phyloP scores from a whole-genome alignment of 768 basidiomycete species.

The Phylloporus sp. region DNA sequence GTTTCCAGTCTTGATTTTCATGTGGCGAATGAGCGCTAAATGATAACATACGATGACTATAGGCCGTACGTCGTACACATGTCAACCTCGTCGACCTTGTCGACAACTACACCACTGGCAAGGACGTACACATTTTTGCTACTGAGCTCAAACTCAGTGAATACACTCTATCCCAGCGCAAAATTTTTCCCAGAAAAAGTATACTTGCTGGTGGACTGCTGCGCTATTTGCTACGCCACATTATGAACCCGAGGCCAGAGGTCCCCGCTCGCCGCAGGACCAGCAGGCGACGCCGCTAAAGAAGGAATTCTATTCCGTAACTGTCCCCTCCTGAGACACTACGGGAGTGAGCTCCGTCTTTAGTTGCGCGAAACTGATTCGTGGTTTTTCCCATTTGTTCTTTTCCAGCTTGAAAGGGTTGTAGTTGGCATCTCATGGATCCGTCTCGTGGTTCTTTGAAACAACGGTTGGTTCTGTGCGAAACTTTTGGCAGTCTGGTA shows the following conservation, averaged over 20 bases:
- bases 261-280: background rate
- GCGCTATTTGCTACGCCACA: conserved; percentile 14
- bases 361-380: background rate
- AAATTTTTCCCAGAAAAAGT: conserved; percentile 13
- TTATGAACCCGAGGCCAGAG: background rate
- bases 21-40: no score
- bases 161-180: conserved; percentile 6
- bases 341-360: conserved; percentile 2
- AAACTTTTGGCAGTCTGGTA: no score
- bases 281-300: conserved; percentile 8
- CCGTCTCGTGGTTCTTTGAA: no score
- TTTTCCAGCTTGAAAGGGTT: background rate
- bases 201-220: conserved; percentile 15
- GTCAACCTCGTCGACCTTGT: conserved; percentile 23
- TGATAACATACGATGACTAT: background rate
- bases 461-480: no score
- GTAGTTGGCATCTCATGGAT: background rate
- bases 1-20: background rate
- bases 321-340: background rate
- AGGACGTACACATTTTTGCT: background rate
- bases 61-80: background rate
- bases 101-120: conserved; percentile 4
- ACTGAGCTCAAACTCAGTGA: conserved; percentile 10
- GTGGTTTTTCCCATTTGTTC: no score
- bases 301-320: conserved; percentile 8